Conservation (phyloP, 768 basidiomycete species). For the Naematelia aurantialba region DNA sequence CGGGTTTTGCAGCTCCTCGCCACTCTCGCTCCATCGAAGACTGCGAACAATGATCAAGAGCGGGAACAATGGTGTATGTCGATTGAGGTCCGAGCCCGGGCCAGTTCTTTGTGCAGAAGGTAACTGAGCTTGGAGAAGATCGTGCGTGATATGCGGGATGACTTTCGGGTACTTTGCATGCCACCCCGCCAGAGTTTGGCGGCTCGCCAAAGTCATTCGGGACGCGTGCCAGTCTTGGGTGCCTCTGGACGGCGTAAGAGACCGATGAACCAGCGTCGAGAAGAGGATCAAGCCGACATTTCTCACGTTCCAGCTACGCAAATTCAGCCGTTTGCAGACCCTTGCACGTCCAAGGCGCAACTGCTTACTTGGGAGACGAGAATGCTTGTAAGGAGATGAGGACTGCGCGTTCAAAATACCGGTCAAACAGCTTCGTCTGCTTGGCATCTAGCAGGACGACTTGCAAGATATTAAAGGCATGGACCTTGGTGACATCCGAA, state of each 20-base stretch:
- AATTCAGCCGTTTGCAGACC: background rate
- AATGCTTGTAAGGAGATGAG: conserved; percentile 41
- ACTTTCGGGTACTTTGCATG: conserved; percentile 34
- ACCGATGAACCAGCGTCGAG: conserved; percentile 41
- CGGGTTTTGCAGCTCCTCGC: conserved; percentile 13
- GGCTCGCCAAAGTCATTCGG: conserved; percentile 21
- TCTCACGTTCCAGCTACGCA: conserved; percentile 46
- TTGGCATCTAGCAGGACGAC: conserved; percentile 45
- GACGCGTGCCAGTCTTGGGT: conserved; percentile 31
- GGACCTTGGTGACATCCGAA: conserved; percentile 42
- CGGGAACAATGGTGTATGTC: conserved; percentile 41
- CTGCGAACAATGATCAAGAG: conserved; percentile 42
- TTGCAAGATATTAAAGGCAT: conserved; percentile 47
- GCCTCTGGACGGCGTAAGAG: conserved; percentile 29
- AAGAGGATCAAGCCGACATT: conserved; percentile 49
- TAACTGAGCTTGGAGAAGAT: conserved; percentile 4
- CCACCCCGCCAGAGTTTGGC: conserved; percentile 38
- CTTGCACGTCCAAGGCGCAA: background rate
- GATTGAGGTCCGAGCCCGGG: background rate
- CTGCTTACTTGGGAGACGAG: conserved; percentile 40
- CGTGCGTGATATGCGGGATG: conserved; percentile 24
- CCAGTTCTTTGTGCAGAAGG: background rate
- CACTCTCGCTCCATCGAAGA: conserved; percentile 23
- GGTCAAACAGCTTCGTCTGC: conserved; percentile 32
- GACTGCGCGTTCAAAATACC: conserved; percentile 40